Evolutionary conservation across 2,329 filamentous ascomycete species (phyloP), one percentile per base, ranked within the genome.

Genomic region (Samsoniella hepiali): DNA sequence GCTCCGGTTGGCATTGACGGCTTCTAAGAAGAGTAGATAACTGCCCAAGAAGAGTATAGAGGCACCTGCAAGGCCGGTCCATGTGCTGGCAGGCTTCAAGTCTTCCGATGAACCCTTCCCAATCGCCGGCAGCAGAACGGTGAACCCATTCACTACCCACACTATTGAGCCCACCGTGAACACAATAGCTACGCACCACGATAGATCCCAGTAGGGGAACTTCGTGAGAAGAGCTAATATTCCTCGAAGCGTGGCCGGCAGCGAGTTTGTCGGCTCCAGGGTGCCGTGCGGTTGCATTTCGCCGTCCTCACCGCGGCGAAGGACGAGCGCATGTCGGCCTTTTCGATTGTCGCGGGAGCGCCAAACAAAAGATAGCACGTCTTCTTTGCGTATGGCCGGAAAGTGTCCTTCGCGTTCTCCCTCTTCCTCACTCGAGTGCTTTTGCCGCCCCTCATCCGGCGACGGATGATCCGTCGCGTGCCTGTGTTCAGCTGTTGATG

Each of bases 321-420:
- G 56, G 27, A 58, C 27, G 27, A 58, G 40, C 29, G 56, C 56
- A 36, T 58, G 56, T 11, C 56, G 40, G 17, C 56, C 56, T 36
- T 58, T 58, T 32, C 56, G 27, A 36, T 58, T 58, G 40, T 58
- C 56, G 27, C 56, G 56, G n/a, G 56, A 36, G 32, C 56, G 56
- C 56, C 56, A 58, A 22, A 47, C 22, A 31, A 47, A 58, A 10
- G 56, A 58, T 32, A 58, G 8, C n/a, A 47, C 38, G 29, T 38
- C 17, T 29, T 58, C 42, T 36, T 55, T 55, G 3, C 32, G 34
- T 9, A 10, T 55, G 3, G 31, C 51, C 13, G 51, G 51, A 11
- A 55, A 15, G 1, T 38, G 10, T 15, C 51, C 51, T 27, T 55
- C 32, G 29, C 17, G 29, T 36, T 55, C 51, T 13, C 15, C 32